Base-by-base conservation (phyloP, 768 basidiomycete genomes). In the Suillus bovinus region DNA sequence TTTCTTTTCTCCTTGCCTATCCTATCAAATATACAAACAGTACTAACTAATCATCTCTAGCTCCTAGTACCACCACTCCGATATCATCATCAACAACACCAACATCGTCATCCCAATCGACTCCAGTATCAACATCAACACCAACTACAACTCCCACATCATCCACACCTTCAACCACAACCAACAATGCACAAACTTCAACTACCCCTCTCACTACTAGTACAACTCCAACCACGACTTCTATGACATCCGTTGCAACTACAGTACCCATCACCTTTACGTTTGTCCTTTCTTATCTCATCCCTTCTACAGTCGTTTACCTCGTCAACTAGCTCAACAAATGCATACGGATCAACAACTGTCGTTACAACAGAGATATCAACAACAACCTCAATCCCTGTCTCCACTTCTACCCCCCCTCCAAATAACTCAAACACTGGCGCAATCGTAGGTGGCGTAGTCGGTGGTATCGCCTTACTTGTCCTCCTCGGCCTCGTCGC, bases 361-460 rank as follows among this genome's bases (percentile, higher is more conserved):
- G 17, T 22, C 39, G 0, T 72, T 7, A 75, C 74, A 4, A 67
- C 65, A 29, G 61, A 63, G 13, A 14, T 63, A 7, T 61, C 72
- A 20, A 59, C 59, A 20, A 7, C 68, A 39, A 61, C 72, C 6
- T 49, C 47, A 5, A 66, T 67, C 36, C 2, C 71, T 33, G 8
- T 66, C 61, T n/a, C 38, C 27, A 5, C 66, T 34, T 41, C 41
- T 39, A 33, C 27, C 1, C 5, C 39, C 20, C 4, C 38, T 17
- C 5, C 41, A 22, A 66, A 22, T 31, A 24, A 62, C 24, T 41
- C 54, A 33, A 67, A 20, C 36, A 67, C 71, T 4, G 81, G 77
- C 33, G 74, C 82, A 4, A 84, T 86, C 61, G 78, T 84, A 5
- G 84, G 84, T 11, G 81, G 81, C 20, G 78, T 80, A 3, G 80